Percentiles rank a stretch among this genome's conserved stretches.
Conservation (phyloP, 2,329 filamentous ascomycete genomes). For the Exophiala spinifera region DNA sequence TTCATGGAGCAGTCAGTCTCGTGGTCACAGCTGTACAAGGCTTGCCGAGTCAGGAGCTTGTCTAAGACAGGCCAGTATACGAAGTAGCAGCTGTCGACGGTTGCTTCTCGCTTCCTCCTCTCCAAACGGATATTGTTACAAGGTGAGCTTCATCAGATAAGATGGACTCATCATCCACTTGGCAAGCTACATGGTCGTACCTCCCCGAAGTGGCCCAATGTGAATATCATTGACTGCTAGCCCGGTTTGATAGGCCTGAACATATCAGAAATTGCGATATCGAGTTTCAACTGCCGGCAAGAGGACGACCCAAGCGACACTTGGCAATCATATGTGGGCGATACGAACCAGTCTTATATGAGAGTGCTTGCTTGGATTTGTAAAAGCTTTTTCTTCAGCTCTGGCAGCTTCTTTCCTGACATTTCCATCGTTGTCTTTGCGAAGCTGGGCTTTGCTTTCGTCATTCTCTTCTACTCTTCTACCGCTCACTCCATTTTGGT, state of each 20-base stretch:
- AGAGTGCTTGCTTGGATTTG: conserved; percentile 2
- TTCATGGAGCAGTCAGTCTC: too few relatives aligned
- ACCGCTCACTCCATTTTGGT: conserved; percentile 8
- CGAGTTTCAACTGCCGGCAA: not conserved
- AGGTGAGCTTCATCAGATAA: not conserved
- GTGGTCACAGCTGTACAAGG: too few relatives aligned
- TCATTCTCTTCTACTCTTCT: conserved; percentile 1
- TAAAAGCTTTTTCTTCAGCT: not conserved
- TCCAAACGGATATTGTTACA: not conserved
- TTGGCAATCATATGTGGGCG: not conserved
- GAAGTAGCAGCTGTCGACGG: not conserved
- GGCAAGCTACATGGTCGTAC: not conserved
- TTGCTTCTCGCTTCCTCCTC: not conserved
- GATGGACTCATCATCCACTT: not conserved
- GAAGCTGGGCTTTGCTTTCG: conserved; percentile 4
- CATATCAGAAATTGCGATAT: not conserved
- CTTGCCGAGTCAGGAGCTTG: not conserved
- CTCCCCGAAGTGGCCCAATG: too few relatives aligned
- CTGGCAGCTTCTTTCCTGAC: not conserved
- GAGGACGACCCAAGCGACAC: not conserved
- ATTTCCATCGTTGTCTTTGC: not conserved
- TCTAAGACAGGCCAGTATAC: too few relatives aligned
- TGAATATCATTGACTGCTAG: not conserved
- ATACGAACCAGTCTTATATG: not conserved
- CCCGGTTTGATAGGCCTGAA: not conserved